A percentile compares a stretch with the other conserved stretches of the same genome.
These are phyloP conservation scores for Oryza officinalis DNA, from an alignment of 176 grass and related monocot genomes.

Conservation along the genomic window DNA sequence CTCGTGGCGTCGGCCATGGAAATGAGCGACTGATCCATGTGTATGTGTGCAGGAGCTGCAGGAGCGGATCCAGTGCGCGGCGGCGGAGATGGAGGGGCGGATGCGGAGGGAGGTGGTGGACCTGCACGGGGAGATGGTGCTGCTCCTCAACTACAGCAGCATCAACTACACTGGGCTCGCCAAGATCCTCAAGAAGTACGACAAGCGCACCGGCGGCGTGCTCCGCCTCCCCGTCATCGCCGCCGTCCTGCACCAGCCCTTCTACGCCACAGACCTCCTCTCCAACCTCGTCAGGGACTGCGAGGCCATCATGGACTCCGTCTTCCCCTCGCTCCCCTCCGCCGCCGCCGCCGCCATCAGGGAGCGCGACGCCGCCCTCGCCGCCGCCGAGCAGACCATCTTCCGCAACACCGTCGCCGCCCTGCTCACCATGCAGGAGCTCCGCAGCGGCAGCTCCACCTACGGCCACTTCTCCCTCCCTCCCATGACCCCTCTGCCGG, in stretches of 20 bases:
- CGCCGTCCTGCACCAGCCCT: constrained; percentile 71
- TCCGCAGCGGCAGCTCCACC: constrained; percentile 88
- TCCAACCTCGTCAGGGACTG: constrained; percentile 73
- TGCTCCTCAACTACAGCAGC: constrained; percentile 85
- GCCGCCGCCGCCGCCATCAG: not conserved
- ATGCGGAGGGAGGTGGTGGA: constrained; percentile 67
- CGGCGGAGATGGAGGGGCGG: constrained; percentile 25
- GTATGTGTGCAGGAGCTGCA: constrained; percentile 54
- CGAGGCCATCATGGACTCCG: constrained; percentile 65
- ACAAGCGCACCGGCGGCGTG: constrained; percentile 76
- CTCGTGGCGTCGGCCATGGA: too few relatives aligned
- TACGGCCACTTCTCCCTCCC: constrained; percentile 79
- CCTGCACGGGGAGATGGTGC: constrained; percentile 88
- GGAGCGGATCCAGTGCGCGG: constrained; percentile 49
- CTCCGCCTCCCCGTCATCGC: constrained; percentile 79
- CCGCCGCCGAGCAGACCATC: constrained; percentile 48
- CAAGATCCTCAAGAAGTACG: constrained; percentile 96
- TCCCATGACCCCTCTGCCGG: constrained; percentile 57
- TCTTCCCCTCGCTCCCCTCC: constrained; percentile 39
- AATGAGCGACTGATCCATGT: too few relatives aligned
- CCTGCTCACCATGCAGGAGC: constrained; percentile 79
- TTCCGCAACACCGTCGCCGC: constrained; percentile 87
- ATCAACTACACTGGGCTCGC: constrained; percentile 79
- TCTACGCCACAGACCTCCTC: constrained; percentile 86
- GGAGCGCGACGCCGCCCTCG: constrained; percentile 32